Percentiles rank a stretch among this genome's conserved stretches.
Conservation (phyloP, 768 basidiomycete species). For the Lactarius psammicola region DNA sequence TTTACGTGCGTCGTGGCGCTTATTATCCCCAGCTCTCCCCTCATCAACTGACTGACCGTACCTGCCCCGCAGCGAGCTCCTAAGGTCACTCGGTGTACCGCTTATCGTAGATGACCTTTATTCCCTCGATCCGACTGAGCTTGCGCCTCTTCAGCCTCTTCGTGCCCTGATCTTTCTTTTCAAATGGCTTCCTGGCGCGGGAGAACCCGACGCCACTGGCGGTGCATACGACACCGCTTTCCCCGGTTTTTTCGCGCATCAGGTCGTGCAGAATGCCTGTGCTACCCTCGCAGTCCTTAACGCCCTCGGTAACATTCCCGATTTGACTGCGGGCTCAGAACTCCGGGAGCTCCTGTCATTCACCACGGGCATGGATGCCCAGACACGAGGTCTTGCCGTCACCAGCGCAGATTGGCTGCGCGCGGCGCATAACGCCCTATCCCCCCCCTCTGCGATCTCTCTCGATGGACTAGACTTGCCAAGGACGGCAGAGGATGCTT, state of each 20-base stretch:
- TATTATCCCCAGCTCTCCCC: neutral
- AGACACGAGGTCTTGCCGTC: conserved; percentile 76
- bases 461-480: conserved; percentile 77
- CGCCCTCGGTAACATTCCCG: conserved; percentile 78
- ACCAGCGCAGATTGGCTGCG: conserved; percentile 79
- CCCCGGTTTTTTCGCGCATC: conserved; percentile 88
- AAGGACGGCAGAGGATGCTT: conserved; percentile 75
- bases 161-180: conserved; percentile 94
- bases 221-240: conserved; percentile 75
- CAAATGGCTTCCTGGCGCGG: conserved; percentile 78
- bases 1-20: conserved; percentile 62
- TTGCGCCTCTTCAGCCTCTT: conserved; percentile 74
- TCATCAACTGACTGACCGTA: conserved; percentile 8
- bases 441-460: conserved; percentile 85
- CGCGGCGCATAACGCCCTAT: conserved; percentile 89
- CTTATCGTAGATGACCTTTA: conserved; percentile 87
- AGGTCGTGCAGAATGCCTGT: conserved; percentile 95
- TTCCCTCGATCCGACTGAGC: conserved; percentile 72
- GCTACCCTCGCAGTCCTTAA: conserved; percentile 95
- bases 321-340: conserved; percentile 59
- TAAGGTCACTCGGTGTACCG: conserved; percentile 78
- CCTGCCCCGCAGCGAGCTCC: conserved; percentile 56
- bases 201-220: conserved; percentile 43
- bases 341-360: conserved; percentile 74
- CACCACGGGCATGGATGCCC: conserved; percentile 82